Evolutionary conservation across 2,329 filamentous ascomycete genomes (phyloP), one percentile per base, ranked within the genome.

Genomic region (Calonectria pteridis): DNA sequence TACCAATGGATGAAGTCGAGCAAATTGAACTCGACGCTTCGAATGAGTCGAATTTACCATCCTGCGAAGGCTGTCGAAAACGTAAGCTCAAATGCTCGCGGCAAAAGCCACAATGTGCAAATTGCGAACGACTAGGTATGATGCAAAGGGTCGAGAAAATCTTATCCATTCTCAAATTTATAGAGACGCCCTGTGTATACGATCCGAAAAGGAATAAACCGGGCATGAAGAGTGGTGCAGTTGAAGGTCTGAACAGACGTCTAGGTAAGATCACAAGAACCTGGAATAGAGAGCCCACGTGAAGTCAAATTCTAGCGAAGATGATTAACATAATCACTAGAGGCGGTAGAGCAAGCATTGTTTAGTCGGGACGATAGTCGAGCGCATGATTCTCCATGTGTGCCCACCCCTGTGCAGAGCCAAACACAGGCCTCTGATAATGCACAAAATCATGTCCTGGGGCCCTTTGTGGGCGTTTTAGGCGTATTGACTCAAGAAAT

Each of bases 71-170:
- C 6, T 76, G 75, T 26, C 62, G 75, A 33, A 73, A 71, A 29
- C 75, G 75, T 10, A 76, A 76, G 62, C 70, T 76, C 23, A 76
- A 73, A 53, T 76, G 75, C 20, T 76, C 75, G 1, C 53, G 75
- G 5, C 55, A 73, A 29, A 71, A 40, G 33, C 75, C 75, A 14
- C 23, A 65, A 10, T 76, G 73, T 23, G 73, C 73, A 20, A 75
- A 73, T 59, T 75, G 73, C 51, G 62, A 70, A 35, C 73, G 73
- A 35, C 67, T 75, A 10, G 28, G 73, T 75, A 69, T 18, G 69
- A 53, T 14, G 3, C 1, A 29, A 14, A 14, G 18, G 18, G n/a
- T 33, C 33, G 3, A 18, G 4, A 9, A n/a, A 16, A 6, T 28
- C 7, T 13, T 14, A 5, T 18, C 23, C 35, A 9, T 58, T 58